Conservation (phyloP, 78 protist genomes). For the Monosiga brevicollis region DNA sequence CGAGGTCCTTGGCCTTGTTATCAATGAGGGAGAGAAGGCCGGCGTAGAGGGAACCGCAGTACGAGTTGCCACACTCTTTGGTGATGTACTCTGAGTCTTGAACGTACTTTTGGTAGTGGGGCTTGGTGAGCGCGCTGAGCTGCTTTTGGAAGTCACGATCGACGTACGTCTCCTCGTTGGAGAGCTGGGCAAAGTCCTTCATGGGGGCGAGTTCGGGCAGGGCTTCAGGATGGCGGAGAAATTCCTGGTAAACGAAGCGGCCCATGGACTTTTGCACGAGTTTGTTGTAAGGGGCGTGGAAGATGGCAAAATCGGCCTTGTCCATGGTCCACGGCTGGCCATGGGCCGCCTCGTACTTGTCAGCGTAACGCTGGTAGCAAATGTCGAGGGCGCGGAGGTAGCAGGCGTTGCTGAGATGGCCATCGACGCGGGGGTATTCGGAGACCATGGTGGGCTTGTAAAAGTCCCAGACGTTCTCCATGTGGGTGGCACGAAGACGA, state of each 20-base stretch:
- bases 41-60: conserved; percentile 81
- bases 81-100: conserved; percentile 50
- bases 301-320: conserved; percentile 52
- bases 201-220: no score
- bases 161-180: conserved; percentile 41
- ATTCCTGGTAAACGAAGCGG: conserved; percentile 71
- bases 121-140: conserved; percentile 23
- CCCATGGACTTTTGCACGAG: conserved; percentile 82
- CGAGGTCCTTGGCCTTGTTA: conserved; percentile 15
- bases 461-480: conserved; percentile 87
- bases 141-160: conserved; percentile 58
- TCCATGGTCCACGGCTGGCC: conserved; percentile 2
- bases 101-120: conserved; percentile 42
- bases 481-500: conserved; percentile 60
- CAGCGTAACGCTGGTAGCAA: conserved; percentile 56
- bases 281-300: conserved; percentile 93
- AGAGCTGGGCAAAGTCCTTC: background rate
- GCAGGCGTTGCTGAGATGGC: conserved; percentile 72
- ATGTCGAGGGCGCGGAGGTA: conserved; percentile 75
- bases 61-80: conserved; percentile 82
- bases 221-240: conserved; percentile 27
- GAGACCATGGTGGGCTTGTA: conserved; percentile 82
- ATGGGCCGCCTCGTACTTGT: conserved; percentile 7
- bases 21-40: conserved; percentile 68
- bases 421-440: conserved; percentile 88